Base-by-base conservation (phyloP, 495 filamentous ascomycete species). In the Diplogelasinospora grovesii region DNA sequence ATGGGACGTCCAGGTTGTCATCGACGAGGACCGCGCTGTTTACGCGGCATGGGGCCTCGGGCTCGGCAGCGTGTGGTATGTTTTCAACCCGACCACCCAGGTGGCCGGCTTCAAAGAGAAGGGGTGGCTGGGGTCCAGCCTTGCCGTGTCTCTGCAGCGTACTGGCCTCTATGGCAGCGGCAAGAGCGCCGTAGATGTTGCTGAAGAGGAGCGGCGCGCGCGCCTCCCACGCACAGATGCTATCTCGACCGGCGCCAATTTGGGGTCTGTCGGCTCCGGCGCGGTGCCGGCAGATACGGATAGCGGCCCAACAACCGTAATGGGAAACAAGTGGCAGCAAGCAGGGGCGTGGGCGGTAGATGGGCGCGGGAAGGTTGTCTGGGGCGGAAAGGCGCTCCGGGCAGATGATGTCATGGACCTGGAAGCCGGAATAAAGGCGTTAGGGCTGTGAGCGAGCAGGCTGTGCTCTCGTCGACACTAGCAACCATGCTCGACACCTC, bases 271-370 rank as follows among this genome's bases (percentile, higher is more conserved):
- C 5, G 48, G 34, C 11, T n/a, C n/a, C n/a, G 42, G 38, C 15
- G 46, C 26, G 22, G 37, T 24, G 18, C 21, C 41, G 11, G 32
- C 29, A 13, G 37, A 27, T 7, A 39, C 43, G 6, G 39, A 32
- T n/a, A 53, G 60, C 16, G 63, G 63, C 8, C 56, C 59, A 4
- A 48, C 68, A 10, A 78, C 70, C 7, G 64, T 75, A 26, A 77
- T 74, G 60, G 78, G 77, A n/a, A 75, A 62, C 44, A 68, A 79
- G 43, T 81, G 77, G 76, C 75, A 81, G 58, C 73, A 67, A 36
- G 56, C 65, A 6, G 77, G 75, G 3, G 64, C 64, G 18, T 81
- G 69, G 57, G 74, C 72, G 2, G 64, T 80, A 1, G 73, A 80
- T 60, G 63, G 61, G 5, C 48, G 67, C 13, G 74, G 73, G 2